phyloP scores from a whole-genome alignment of 202 grass and related monocot species.

The Carex arenaria region DNA sequence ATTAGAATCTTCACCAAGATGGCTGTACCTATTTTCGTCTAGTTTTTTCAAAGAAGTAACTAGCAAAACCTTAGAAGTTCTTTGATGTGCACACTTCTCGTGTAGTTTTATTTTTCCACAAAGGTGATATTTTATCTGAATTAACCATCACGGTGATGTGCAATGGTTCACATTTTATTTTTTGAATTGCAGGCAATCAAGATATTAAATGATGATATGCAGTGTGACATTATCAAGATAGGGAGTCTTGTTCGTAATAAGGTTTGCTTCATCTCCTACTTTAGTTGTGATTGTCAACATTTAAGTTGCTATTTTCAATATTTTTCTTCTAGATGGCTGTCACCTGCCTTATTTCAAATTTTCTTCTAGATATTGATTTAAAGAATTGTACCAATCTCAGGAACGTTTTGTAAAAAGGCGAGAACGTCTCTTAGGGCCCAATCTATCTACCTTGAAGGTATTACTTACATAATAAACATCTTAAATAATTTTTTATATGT shows the following conservation, averaged over 20 bases:
- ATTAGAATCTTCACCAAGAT: neutral
- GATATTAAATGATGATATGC: conserved; percentile 93
- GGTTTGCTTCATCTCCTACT: conserved; percentile 44
- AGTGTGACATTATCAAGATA: conserved; percentile 93
- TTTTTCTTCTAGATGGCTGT: neutral
- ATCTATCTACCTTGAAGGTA: conserved; percentile 93
- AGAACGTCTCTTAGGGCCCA: conserved; percentile 95
- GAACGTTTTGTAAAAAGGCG: conserved; percentile 98
- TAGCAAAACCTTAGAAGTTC: neutral
- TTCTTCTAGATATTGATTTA: conserved; percentile 13
- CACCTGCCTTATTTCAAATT: neutral
- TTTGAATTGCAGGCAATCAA: conserved; percentile 64
- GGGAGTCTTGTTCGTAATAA: conserved; percentile 77
- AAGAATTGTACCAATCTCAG: conserved; percentile 39
- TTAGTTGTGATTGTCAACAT: neutral
- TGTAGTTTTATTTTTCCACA: neutral
- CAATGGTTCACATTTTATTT: conserved; percentile 1
- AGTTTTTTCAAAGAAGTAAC: neutral
- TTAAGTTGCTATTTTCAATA: conserved; percentile 13
- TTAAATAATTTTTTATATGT: conserved; percentile 24
- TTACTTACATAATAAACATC: neutral
- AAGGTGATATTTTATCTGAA: neutral
- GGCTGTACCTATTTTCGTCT: neutral
- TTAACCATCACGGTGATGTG: neutral
- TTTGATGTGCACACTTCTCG: neutral